A percentile compares a stretch with the other conserved stretches of the same genome.
Evolutionary conservation across 2,329 filamentous ascomycete genomes (phyloP).

Genomic region (Aspergillus intermedius): DNA sequence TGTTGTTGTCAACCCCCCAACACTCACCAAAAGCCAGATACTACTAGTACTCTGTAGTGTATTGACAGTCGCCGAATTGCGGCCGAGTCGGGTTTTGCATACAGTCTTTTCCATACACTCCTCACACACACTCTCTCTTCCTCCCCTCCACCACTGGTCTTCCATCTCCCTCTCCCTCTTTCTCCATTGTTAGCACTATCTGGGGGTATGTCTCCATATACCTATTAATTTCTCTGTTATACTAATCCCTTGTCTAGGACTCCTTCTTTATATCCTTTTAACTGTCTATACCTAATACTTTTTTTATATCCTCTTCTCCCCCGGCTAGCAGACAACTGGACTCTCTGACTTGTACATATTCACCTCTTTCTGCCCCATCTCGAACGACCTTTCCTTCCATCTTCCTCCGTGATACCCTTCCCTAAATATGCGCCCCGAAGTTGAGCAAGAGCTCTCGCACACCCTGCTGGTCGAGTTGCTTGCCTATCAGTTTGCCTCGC

Average conservation of each 20-base stretch:
- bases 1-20: slow-evolving; percentile 4
- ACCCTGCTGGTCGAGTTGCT: slow-evolving; percentile 97
- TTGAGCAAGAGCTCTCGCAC: slow-evolving; percentile 98
- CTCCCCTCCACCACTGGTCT: slow-evolving; percentile 3
- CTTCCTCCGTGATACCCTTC: neutral
- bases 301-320: slow-evolving; percentile 2
- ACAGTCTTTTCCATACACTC: slow-evolving; percentile 4
- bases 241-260: no score
- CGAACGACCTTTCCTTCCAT: neutral
- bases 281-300: neutral
- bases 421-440: slow-evolving; percentile 83
- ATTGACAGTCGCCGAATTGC: no score
- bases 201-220: no score
- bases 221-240: no score
- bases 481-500: slow-evolving; percentile 97
- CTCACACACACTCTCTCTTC: slow-evolving; percentile 9
- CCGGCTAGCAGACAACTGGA: neutral
- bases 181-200: no score
- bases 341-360: neutral
- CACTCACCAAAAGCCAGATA: slow-evolving; percentile 3
- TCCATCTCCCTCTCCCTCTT: neutral
- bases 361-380: neutral
- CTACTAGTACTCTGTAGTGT: no score
- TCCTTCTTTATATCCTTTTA: no score
- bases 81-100: slow-evolving; percentile 3